A percentile compares a stretch with the other conserved stretches of the same genome.
Conservation (phyloP, 2,329 filamentous ascomycete species). For the Fusarium redolens region DNA sequence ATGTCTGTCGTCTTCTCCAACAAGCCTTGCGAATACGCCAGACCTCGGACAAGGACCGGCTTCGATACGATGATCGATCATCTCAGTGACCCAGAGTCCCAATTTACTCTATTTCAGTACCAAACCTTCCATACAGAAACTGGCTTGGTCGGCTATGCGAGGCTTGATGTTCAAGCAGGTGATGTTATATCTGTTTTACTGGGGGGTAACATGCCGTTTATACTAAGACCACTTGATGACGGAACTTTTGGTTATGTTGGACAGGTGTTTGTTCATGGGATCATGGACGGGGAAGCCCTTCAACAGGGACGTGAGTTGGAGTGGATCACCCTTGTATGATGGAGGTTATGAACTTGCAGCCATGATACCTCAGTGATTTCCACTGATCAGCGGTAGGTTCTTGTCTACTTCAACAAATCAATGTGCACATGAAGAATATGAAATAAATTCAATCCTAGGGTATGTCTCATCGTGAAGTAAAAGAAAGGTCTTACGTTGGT, state of each 20-base stretch:
- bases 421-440: no score
- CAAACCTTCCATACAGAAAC: background rate
- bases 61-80: background rate
- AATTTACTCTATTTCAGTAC: background rate
- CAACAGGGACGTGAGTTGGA: background rate
- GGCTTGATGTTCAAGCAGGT: background rate
- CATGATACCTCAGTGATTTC: no score
- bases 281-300: slow-evolving; percentile 1
- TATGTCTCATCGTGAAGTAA: no score
- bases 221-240: background rate
- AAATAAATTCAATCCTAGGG: no score
- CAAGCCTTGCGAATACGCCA: background rate
- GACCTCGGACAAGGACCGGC: background rate
- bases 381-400: no score
- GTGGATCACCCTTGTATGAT: slow-evolving; percentile 38
- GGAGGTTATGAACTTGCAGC: background rate
- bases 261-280: background rate
- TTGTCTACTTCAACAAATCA: no score
- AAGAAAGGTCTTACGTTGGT: no score
- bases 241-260: background rate
- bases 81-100: no score
- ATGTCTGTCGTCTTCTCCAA: background rate
- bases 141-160: background rate
- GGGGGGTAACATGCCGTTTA: background rate
- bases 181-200: background rate